A percentile compares a stretch with the other conserved stretches of the same genome.
phyloP scores from a whole-genome alignment of 2,329 filamentous ascomycete genomes.

The Diplocarpon mali region DNA sequence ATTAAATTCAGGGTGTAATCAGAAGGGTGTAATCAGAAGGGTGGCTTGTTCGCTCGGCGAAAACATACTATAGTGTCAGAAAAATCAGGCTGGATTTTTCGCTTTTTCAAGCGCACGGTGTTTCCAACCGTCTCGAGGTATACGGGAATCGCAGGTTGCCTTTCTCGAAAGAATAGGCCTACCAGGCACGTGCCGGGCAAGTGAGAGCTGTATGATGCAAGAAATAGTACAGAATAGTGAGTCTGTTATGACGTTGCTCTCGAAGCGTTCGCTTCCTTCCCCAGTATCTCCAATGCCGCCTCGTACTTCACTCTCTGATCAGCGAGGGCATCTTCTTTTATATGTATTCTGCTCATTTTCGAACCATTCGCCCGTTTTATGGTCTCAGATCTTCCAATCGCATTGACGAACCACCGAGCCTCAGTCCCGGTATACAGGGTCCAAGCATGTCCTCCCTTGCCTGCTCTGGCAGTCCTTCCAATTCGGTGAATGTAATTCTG shows the following conservation, averaged over 20 bases:
- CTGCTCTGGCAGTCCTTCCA: conserved; percentile 79
- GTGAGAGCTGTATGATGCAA: not conserved
- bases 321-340: conserved; percentile 31
- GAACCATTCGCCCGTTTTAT: conserved; percentile 33
- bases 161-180: too few relatives aligned
- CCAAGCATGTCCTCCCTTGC: conserved; percentile 67
- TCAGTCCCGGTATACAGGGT: conserved; percentile 75
- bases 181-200: too few relatives aligned
- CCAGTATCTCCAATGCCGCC: conserved; percentile 36
- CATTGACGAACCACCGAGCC: conserved; percentile 77
- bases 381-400: conserved; percentile 51
- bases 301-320: conserved; percentile 34
- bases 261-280: conserved; percentile 13
- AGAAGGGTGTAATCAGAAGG: too few relatives aligned
- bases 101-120: too few relatives aligned
- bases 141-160: too few relatives aligned
- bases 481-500: conserved; percentile 86
- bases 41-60: too few relatives aligned
- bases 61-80: too few relatives aligned
- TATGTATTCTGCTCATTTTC: conserved; percentile 35
- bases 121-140: too few relatives aligned
- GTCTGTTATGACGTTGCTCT: not conserved
- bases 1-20: too few relatives aligned
- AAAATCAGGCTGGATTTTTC: too few relatives aligned
- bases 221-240: not conserved